Evolutionary conservation across 352 stramenopile species (phyloP), one percentile per base, ranked within the genome.

Genomic region (Pythium oligandrum): DNA sequence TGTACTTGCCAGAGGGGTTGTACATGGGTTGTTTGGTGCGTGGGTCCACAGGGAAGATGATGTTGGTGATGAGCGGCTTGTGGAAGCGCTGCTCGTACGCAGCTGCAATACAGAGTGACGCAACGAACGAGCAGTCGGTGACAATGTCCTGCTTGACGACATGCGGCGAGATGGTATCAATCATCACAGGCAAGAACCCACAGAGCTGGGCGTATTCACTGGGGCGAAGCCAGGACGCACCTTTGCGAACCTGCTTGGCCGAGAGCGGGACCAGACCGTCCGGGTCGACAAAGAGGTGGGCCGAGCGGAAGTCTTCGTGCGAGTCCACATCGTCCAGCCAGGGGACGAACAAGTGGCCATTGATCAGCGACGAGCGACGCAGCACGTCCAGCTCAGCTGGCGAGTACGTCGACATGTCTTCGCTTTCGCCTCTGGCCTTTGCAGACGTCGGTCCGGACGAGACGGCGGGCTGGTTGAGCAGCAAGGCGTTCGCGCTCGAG

Each of bases 1-100:
- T 87, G 58, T 99, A 99, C 53, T 98, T 98, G 2, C 97, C 97
- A 3, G 68, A 70, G 2, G 91, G 90, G 68, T 98, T 99, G 63
- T 88, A 89, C 51, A 83, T 53, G 8, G 77, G 78, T 43, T 83
- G 68, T 11, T 78, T 68, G 7, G 83, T 83, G 9, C 44, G 51
- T 10, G 64, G 59, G 50, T 98, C 84, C 54, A 98, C 85, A 0
- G 96, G 96, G 55, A 95, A 98, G 32, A 99, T 93, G 59, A 98
- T 97, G 49, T 93, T 94, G n/a, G 90, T 96, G 66, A 98, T 97
- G 40, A 98, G 58, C 10, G 68, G 74, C 51, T 93, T 96, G 30
- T 91, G 75, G 62, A 95, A 96, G n/a, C 88, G 76, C 54, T 89
- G 71, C 66, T 98, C 91, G 56, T 97, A 96, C 0, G 90, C 79